Conservation (phyloP, 495 filamentous ascomycete genomes). For the Aspergillus mulundensis region DNA sequence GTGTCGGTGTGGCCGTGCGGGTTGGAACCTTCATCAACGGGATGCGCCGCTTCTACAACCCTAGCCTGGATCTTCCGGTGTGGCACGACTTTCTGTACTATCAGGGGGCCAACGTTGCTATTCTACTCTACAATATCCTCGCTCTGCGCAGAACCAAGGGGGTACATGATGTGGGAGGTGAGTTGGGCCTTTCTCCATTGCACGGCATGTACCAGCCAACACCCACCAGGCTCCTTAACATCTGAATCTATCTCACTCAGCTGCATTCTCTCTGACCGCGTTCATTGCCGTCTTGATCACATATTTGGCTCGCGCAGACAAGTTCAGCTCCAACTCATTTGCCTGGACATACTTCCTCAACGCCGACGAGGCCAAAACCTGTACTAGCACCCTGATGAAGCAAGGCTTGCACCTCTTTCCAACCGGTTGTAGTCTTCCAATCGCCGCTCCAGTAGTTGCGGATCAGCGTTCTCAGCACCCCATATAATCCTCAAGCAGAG, state of each 20-base stretch:
- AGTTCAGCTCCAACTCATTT: background rate
- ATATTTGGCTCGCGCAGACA: background rate
- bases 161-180: background rate
- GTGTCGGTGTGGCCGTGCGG: background rate
- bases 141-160: background rate
- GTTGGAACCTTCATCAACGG: background rate
- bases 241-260: too few relatives aligned
- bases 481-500: constrained; percentile 2
- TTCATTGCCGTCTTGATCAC: background rate
- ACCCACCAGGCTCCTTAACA: background rate
- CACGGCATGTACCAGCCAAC: too few relatives aligned
- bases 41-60: constrained; percentile 15
- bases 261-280: background rate
- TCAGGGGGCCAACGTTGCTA: constrained; percentile 27
- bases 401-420: background rate
- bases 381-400: too few relatives aligned
- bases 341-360: background rate
- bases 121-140: background rate
- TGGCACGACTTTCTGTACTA: constrained; percentile 41
- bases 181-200: background rate
- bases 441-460: background rate
- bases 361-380: background rate
- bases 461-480: background rate
- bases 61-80: constrained; percentile 17
- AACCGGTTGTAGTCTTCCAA: background rate